Evolutionary conservation across 768 basidiomycete species (phyloP), one percentile per base, ranked within the genome.

Genomic region (Glaciozyma martinii): DNA sequence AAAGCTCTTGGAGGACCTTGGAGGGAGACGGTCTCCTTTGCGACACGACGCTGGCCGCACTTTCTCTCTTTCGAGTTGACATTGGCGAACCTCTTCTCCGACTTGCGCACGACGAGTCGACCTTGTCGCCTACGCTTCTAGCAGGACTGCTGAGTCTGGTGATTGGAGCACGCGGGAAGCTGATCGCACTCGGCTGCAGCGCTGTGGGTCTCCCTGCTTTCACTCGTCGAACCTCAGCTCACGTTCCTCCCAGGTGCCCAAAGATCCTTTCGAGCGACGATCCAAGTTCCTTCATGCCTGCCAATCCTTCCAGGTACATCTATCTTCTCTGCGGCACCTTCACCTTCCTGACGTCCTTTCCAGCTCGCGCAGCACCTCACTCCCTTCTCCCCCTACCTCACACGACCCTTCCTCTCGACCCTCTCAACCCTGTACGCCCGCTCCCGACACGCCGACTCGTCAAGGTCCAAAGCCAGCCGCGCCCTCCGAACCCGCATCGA

Each of bases 51-150:
- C 27, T 61, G 32, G 42, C 43, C 9, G 60, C 46, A 10, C 55
- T 71, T 16, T 33, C 60, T 0, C 44, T 40, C 37, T 71, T 66
- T 56, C 62, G 59, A 9, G 47, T 64, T 16, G 63, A 64, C 13
- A 53, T 61, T 25, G 65, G 54, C 3, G 60, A 58, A 37, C 54
- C 59, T 1, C 43, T 71, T 16, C 32, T 67, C 18, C 33, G 44
- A 3, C 15, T 50, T 4, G 40, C 27, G 37, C n/a, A 19, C 21
- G 65, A 62, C 32, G 69, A 63, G 10, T 46, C 56, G 40, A 29
- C 60, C 10, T 56, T 71, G 23, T 37, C 55, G 13, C 52, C 62
- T 0, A 25, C 62, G 9, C 44, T 61, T 13, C 56, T 71, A 5
- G 53, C 66, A 0, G 69, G 59, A 12, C 23, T 71, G 9, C 3